Base-by-base conservation (phyloP, 2,329 filamentous ascomycete species). In the Paramyrothecium sp. region DNA sequence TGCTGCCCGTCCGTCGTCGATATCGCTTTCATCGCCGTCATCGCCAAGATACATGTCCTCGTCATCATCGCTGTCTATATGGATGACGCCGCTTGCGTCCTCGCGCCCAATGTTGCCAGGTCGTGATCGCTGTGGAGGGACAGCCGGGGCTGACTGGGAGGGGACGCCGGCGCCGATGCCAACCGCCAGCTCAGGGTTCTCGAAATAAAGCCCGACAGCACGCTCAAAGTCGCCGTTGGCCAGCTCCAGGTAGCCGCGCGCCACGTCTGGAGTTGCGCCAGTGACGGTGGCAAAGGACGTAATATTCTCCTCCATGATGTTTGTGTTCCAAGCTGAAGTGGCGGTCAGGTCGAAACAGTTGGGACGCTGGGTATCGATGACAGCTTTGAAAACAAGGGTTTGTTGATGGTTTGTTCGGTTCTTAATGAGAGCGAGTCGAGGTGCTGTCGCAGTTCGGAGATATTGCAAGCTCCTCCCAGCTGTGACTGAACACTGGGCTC, bases 161-260 rank as follows among this genome's bases (percentile, higher is more conserved):
- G 66, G 67, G 21, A 73, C 53, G 41, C 67, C 71, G 38, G 72
- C 71, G 41, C 71, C 71, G 7, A 75, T 64, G 3, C 70, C 70
- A 20, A 69, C 70, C n/a, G 72, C 70, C 7, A 89, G 84, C 51
- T 94, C 92, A 48, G 90, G 91, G 70, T 90, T 95, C 69, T 96
- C 92, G 73, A 92, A 98, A 77, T 88, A 99, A 13, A 98, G 86
- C 68, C 91, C 87, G 66, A 97, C 88, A 23, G 95, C 95, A 68
- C 94, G 89, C 73, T 92, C 87, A 54, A 94, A 79, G 70, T 97
- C 89, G 67, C 88, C 88, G 65, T 91, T 89, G n/a, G 92, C 88
- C 70, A 99, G 84, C 65, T 90, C 84, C 51, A 98, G 84, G 73
- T 96, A 97, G 64, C 90, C 89, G 60, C 86, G 84, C 30, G 94